These are phyloP conservation scores for Hordeum pubiflorum DNA, from an alignment of 202 grass and related monocot genomes.

Conservation along the genomic window DNA sequence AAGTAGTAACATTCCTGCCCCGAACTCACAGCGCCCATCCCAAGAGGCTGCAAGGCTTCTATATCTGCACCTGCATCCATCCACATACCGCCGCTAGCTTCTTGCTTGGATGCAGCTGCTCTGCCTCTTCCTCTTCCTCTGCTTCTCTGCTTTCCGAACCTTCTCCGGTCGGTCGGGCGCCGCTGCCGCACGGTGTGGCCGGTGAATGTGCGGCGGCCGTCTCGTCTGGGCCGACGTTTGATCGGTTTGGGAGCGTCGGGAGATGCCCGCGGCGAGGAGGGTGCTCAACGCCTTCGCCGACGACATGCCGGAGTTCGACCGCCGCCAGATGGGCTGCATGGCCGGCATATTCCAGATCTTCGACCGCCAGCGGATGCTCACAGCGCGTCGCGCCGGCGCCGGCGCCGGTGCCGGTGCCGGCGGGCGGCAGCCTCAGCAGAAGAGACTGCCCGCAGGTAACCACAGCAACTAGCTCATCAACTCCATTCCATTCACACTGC, in stretches of 20 bases:
- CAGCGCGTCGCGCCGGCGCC: constrained; percentile 2
- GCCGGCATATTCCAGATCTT: constrained; percentile 86
- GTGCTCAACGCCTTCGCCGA: constrained; percentile 14
- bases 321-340: constrained; percentile 82
- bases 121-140: neutral
- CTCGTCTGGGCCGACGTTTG: neutral
- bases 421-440: constrained; percentile 1
- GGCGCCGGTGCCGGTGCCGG: neutral
- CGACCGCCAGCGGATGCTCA: constrained; percentile 51
- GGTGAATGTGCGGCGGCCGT: constrained; percentile 5
- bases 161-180: neutral
- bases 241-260: neutral
- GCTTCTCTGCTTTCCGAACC: neutral
- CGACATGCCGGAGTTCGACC: constrained; percentile 46
- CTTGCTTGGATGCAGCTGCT: neutral
- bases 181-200: neutral
- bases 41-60: neutral
- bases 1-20: constrained; percentile 17
- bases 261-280: constrained; percentile 33
- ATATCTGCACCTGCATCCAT: neutral
- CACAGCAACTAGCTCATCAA: neutral
- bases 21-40: constrained; percentile 26
- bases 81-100: neutral
- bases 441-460: constrained; percentile 60
- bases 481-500: neutral